Percentiles rank a stretch among this genome's conserved stretches.
phyloP scores from a whole-genome alignment of 73 alveolate species.

The Tetrahymena malaccensis region DNA sequence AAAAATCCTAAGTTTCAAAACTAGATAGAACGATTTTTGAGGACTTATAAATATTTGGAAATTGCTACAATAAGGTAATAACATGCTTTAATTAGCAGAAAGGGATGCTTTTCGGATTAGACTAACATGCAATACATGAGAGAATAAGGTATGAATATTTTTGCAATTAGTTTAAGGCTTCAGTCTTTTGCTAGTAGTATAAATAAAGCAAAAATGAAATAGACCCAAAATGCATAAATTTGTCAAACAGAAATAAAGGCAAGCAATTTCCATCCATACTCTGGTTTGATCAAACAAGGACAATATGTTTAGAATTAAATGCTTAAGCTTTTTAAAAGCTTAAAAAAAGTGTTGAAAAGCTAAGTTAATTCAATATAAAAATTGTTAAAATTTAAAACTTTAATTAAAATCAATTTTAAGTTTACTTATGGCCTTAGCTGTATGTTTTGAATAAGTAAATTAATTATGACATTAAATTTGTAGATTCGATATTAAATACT shows the following conservation, averaged over 20 bases:
- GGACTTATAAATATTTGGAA: background rate
- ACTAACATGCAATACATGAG: background rate
- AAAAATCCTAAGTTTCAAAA: background rate
- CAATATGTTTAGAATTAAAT: background rate
- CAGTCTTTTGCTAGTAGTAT: background rate
- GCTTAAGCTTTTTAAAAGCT: background rate
- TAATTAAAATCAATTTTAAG: background rate
- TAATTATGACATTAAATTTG: background rate
- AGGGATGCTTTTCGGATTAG: background rate
- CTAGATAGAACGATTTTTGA: background rate
- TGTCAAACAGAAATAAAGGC: background rate
- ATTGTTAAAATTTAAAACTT: background rate
- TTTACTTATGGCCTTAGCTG: background rate
- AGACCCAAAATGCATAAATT: background rate
- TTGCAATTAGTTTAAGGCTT: background rate
- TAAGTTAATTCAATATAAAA: background rate
- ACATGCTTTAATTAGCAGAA: background rate
- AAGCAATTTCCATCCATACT: background rate
- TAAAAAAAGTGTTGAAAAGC: background rate
- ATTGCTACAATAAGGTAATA: background rate
- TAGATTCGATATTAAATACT: background rate
- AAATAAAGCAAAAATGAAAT: background rate
- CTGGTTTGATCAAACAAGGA: background rate
- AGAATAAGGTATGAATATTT: background rate
- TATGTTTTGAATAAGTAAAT: background rate